Base-by-base conservation (phyloP, 331 rosid genomes). In the Quercus lobata region DNA sequence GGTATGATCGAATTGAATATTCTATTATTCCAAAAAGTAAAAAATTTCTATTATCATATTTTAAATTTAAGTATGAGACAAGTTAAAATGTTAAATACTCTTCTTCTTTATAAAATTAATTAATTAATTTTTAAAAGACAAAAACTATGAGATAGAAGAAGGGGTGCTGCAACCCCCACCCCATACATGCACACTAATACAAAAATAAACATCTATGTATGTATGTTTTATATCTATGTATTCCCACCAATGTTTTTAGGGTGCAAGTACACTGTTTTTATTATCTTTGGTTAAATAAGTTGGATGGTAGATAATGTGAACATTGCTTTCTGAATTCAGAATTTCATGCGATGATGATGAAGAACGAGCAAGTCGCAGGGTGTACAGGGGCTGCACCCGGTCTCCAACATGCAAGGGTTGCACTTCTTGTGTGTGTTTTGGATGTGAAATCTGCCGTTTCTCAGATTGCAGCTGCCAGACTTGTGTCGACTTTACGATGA, bases 391-490 rank as follows among this genome's bases (percentile, higher is more conserved):
- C 81, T 95, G 99, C 79, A 65, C 76, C 41, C 92, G 93, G 25
- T 84, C 97, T 6, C 93, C 97, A 19, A 90, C 97, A 12, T 95
- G 99, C 91, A 90, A 89, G 83, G 99, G 99, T 53, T 95, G 99
- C 88, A 93, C 98, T 57, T 90, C 99, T 29, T 95, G 99, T 78
- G 99, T 95, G 74, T 95, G 99, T 88, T 95, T 95, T 78, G 97
- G 99, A 1, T 95, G 98, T 72, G 94, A 93, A 68, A 85, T 86
- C 62, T 95, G 99, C 78, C 97, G 97, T 10, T 95, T 93, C 85
- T 92, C 97, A 11, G 99, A 95, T 79, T 95, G 99, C 90, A 85
- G 89, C 84, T 95, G 97, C 92, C 99, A 92, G 92, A 95, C 97
- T 54, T 95, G 99, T 83, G 88, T 91, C 34, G 97, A 92, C 91